Percentiles rank a stretch among this genome's conserved stretches.
Evolutionary conservation across 2,329 filamentous ascomycete genomes (phyloP).

Genomic region (Epicoccum nigrum): DNA sequence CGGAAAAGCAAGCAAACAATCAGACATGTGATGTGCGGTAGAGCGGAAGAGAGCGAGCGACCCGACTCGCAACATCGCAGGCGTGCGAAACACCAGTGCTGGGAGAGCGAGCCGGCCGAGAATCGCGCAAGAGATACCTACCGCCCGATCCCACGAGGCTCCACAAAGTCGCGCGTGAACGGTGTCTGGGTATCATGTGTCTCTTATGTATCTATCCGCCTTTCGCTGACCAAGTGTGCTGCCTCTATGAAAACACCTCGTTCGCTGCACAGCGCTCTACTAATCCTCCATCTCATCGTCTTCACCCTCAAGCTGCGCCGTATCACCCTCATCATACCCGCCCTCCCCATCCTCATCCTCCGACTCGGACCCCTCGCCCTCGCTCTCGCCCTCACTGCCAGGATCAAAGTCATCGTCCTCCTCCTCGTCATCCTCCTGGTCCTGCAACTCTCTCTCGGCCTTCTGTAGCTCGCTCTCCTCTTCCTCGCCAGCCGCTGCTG

Average conservation of each 20-base stretch:
- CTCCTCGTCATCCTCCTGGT: conserved; percentile 50
- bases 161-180: too few species aligned
- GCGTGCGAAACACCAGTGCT: too few species aligned
- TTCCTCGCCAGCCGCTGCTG: conserved; percentile 30
- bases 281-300: conserved; percentile 41
- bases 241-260: too few species aligned
- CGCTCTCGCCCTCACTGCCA: conserved; percentile 50
- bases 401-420: conserved; percentile 52
- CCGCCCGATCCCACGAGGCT: too few species aligned
- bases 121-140: too few species aligned
- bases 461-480: conserved; percentile 50
- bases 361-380: conserved; percentile 45
- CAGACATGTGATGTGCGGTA: too few species aligned
- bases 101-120: too few species aligned
- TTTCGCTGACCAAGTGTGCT: too few species aligned
- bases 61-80: too few species aligned
- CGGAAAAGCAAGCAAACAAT: too few species aligned
- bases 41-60: too few species aligned
- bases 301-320: conserved; percentile 27
- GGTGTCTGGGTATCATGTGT: conserved; percentile 15
- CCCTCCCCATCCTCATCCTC: conserved; percentile 45
- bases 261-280: conserved; percentile 21
- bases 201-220: too few species aligned
- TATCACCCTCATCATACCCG: conserved; percentile 41
- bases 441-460: conserved; percentile 45